Conservation (phyloP, 306 rosid genomes). For the Leucaena leucocephala region DNA sequence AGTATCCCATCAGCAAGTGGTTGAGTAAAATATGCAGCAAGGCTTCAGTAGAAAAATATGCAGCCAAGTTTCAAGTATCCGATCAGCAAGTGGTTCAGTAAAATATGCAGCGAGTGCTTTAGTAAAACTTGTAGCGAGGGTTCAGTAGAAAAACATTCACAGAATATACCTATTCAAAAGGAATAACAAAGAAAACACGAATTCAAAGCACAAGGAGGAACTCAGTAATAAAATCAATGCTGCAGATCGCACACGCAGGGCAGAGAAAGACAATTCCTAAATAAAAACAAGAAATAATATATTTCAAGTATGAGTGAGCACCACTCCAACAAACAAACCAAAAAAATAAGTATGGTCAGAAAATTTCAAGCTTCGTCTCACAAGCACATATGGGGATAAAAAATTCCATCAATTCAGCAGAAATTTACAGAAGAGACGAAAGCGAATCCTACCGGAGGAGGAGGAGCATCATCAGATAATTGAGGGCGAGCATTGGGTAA, state of each 20-base stretch:
- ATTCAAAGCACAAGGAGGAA: conserved; percentile 16
- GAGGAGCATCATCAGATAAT: conserved; percentile 29
- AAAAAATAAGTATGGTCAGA: conserved; percentile 13
- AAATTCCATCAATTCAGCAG: conserved; percentile 21
- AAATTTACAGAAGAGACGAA: conserved; percentile 28
- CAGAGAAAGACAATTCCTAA: conserved; percentile 8
- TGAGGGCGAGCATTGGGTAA: not conserved
- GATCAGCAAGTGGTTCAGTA: conserved; percentile 71
- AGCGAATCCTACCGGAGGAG: conserved; percentile 34
- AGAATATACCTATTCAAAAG: not conserved
- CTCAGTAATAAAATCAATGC: not conserved
- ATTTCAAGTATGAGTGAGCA: conserved; percentile 27
- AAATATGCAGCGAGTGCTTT: conserved; percentile 7
- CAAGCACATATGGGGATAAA: not conserved
- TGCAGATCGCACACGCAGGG: conserved; percentile 34
- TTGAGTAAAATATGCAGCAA: no score
- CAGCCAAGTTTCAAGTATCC: conserved; percentile 75
- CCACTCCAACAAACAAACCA: not conserved
- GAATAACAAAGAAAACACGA: conserved; percentile 26
- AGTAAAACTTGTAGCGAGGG: not conserved
- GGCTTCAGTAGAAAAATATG: no score
- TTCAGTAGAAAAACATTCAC: not conserved
- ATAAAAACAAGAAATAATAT: not conserved
- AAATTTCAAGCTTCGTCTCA: conserved; percentile 34
- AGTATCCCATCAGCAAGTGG: no score